These are phyloP conservation scores for Aspergillus egyptiacus DNA, from an alignment of 495 filamentous ascomycete species.

Conservation along the genomic window DNA sequence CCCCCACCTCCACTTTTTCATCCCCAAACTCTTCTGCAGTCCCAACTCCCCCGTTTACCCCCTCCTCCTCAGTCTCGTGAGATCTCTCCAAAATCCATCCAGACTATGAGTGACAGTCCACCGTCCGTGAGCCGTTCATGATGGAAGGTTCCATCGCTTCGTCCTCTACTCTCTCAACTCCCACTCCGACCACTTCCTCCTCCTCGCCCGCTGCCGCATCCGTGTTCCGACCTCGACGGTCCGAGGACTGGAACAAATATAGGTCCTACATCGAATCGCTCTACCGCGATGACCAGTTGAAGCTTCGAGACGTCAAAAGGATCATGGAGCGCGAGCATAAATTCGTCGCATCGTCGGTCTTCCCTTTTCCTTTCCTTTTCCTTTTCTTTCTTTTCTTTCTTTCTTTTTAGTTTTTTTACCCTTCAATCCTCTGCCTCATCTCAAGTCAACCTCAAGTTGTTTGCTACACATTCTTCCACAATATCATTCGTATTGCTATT, in stretches of 20 bases:
- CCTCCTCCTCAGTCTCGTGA: background rate
- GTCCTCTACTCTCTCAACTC: conserved; percentile 16
- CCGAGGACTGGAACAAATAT: conserved; percentile 41
- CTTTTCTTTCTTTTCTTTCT: conserved; percentile 8
- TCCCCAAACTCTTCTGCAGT: too few species aligned
- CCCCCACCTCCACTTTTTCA: background rate
- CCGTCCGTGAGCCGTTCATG: conserved; percentile 13
- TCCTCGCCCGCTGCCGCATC: conserved; percentile 17
- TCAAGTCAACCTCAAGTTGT: conserved; percentile 1
- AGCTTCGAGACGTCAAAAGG: conserved; percentile 38
- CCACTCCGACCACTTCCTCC: conserved; percentile 21
- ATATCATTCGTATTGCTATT: conserved; percentile 2
- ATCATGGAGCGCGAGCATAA: conserved; percentile 41
- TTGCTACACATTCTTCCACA: conserved; percentile 11
- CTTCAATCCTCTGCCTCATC: background rate
- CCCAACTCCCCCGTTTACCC: background rate
- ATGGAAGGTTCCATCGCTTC: conserved; percentile 26
- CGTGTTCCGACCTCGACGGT: conserved; percentile 35
- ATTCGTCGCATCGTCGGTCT: conserved; percentile 35
- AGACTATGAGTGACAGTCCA: conserved; percentile 19
- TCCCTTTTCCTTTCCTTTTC: conserved; percentile 16
- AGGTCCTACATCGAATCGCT: conserved; percentile 37
- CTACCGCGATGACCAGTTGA: conserved; percentile 39
- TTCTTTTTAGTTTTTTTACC: background rate
- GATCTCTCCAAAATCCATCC: conserved; percentile 2